A percentile compares a stretch with the other conserved stretches of the same genome.
phyloP scores from a whole-genome alignment of 2,329 filamentous ascomycete genomes.

The Graphilbum fragrans region DNA sequence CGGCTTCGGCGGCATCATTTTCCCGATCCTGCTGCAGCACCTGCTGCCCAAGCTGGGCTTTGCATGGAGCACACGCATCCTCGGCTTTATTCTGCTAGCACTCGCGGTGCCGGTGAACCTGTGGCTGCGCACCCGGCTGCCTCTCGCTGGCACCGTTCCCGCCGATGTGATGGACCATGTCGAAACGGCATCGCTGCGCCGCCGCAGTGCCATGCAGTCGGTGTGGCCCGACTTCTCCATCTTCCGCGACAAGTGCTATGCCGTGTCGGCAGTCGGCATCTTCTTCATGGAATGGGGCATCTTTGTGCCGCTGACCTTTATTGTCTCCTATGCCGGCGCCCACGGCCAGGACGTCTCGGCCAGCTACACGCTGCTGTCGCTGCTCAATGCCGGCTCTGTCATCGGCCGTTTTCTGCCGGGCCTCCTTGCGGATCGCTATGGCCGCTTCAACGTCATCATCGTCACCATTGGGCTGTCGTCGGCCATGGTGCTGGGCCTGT shows the following conservation, averaged over 20 bases:
- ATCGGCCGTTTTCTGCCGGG: slow-evolving; percentile 69
- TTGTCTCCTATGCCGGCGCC: slow-evolving; percentile 56
- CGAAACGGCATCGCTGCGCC: slow-evolving; percentile 8
- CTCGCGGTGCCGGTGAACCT: slow-evolving; percentile 34
- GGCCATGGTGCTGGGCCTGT: slow-evolving; percentile 49
- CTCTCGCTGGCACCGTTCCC: slow-evolving; percentile 22
- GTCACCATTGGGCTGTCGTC: slow-evolving; percentile 47
- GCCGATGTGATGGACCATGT: slow-evolving; percentile 21
- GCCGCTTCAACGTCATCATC: slow-evolving; percentile 73
- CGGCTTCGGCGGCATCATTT: slow-evolving; percentile 56
- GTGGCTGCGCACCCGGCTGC: slow-evolving; percentile 39
- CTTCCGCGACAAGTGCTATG: slow-evolving; percentile 47
- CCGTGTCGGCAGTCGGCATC: slow-evolving; percentile 47
- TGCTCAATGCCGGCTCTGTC: slow-evolving; percentile 69
- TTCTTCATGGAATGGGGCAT: slow-evolving; percentile 62
- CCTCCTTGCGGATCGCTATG: slow-evolving; percentile 60
- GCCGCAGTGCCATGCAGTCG: slow-evolving; percentile 11
- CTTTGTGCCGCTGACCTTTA: slow-evolving; percentile 65
- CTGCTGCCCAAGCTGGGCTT: slow-evolving; percentile 35
- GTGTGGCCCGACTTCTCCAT: slow-evolving; percentile 48
- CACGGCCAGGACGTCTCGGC: slow-evolving; percentile 47
- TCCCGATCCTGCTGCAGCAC: slow-evolving; percentile 35
- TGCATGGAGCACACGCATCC: slow-evolving; percentile 34
- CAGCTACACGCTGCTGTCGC: slow-evolving; percentile 65
- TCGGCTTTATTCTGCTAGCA: slow-evolving; percentile 35